phyloP scores from a whole-genome alignment of 2,329 filamentous ascomycete genomes.

The Davidsoniella virescens region DNA sequence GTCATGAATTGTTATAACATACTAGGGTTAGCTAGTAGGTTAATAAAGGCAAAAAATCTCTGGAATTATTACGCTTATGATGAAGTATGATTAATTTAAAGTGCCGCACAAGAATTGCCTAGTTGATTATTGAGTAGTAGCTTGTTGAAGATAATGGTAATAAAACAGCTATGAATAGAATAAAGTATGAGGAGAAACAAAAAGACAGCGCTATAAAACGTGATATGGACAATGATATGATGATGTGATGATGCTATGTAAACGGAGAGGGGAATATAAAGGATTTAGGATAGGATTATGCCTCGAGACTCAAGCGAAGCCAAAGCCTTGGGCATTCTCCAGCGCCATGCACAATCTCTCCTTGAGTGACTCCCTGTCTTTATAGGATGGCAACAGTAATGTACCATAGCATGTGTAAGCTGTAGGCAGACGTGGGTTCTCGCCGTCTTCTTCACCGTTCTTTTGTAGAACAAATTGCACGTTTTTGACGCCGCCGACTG shows the following conservation, averaged over 20 bases:
- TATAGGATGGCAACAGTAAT: slow-evolving; percentile 71
- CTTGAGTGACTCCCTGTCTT: slow-evolving; percentile 48
- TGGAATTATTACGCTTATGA: no score
- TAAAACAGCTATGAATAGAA: background rate
- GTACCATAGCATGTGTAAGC: slow-evolving; percentile 90
- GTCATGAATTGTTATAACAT: no score
- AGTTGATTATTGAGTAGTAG: background rate
- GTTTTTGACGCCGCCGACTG: slow-evolving; percentile 68
- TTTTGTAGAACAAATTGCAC: slow-evolving; percentile 72
- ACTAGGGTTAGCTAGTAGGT: no score
- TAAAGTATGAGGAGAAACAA: slow-evolving; percentile 1
- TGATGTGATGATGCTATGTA: no score
- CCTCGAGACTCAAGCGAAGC: slow-evolving; percentile 42
- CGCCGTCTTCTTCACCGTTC: slow-evolving; percentile 47
- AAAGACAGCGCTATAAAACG: background rate
- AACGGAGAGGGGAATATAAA: no score
- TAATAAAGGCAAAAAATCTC: no score
- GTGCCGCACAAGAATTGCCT: no score
- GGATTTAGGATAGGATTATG: no score
- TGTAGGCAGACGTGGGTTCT: slow-evolving; percentile 51
- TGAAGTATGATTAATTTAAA: no score
- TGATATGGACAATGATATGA: no score
- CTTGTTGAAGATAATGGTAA: background rate
- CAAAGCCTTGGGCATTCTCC: slow-evolving; percentile 79
- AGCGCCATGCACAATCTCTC: slow-evolving; percentile 71